Evolutionary conservation across 805 yeast species (phyloP).

Genomic region (Isabelozyma heimii): DNA sequence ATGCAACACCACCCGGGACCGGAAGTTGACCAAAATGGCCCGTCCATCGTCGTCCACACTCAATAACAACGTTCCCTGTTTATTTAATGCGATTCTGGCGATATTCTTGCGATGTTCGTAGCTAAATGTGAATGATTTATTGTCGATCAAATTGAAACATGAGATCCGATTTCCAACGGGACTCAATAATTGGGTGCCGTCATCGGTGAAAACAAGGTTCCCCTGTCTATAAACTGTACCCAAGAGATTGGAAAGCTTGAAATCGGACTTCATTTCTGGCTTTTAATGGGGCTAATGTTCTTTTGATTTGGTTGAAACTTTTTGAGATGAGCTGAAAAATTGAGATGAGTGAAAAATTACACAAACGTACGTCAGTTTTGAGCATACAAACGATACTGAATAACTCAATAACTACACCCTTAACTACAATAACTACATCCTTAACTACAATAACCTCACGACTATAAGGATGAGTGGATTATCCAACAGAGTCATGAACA

Average conservation of each 20-base stretch:
- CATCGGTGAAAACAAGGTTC: slow-evolving; percentile 80
- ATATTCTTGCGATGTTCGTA: slow-evolving; percentile 91
- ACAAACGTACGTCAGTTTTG: not conserved
- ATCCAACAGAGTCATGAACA: slow-evolving; percentile 75
- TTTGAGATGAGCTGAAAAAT: slow-evolving; percentile 9
- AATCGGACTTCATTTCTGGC: slow-evolving; percentile 75
- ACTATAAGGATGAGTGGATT: slow-evolving; percentile 31
- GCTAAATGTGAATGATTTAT: slow-evolving; percentile 81
- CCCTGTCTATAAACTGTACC: slow-evolving; percentile 96
- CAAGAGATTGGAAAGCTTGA: slow-evolving; percentile 78
- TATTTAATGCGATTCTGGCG: slow-evolving; percentile 74
- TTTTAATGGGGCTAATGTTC: not conserved
- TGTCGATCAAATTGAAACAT: slow-evolving; percentile 81
- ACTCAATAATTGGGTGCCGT: slow-evolving; percentile 77
- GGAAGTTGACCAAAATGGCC: slow-evolving; percentile 85
- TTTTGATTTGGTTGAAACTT: not conserved
- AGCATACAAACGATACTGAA: not conserved
- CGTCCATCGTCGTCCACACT: slow-evolving; percentile 91
- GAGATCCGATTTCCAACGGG: slow-evolving; percentile 95
- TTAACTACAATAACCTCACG: slow-evolving; percentile 3
- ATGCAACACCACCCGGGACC: slow-evolving; percentile 79
- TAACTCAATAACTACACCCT: too few relatives aligned
- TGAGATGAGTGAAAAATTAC: slow-evolving; percentile 1
- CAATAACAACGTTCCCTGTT: slow-evolving; percentile 73
- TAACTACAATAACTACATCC: slow-evolving; percentile 2